Base-by-base conservation (phyloP, 768 basidiomycete species). In the Galerina marginata region DNA sequence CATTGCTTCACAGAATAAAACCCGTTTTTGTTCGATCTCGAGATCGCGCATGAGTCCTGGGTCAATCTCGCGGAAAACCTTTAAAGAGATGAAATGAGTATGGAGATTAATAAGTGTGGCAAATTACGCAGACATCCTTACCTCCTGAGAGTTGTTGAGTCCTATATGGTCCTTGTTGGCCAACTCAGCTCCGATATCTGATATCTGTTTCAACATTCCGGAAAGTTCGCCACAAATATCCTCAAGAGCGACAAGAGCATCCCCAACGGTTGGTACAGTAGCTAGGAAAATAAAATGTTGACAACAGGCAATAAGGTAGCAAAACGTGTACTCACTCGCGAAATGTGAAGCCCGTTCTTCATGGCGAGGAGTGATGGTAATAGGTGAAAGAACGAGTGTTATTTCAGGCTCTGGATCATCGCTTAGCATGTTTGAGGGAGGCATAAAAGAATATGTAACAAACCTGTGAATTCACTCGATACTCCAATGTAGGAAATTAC, bases 221-320 rank as follows among this genome's bases (percentile, higher is more conserved):
- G 81, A 70, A 2, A 96, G 83, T 62, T 90, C 87, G 7, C 77
- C 79, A 54, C 84, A 83, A 2, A 93, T 79, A 45, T 83, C 79
- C 39, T 84, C 82, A 45, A 93, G 75, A 0, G 89, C 85, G 52
- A 88, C 85, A 23, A 93, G 80, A 2, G 87, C 83, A 66, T 93
- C 89, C 3, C 90, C 89, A 3, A 94, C 77, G 0, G 88, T 90
- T 9, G 92, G 92, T 15, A 91, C 82, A 7, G 89, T 89, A 1
- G 88, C 92, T 91, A 62, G 9, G 59, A 54, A 36, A 4, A 6
- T 16, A 15, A 54, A 4, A 47, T 63, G 6, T 57, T 55, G 59
- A 26, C 55, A n/a, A 39, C 44, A 53, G 15, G 7, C 29, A 36
- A n/a, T 16, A 10, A 3, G 26, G 20, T n/a, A 29, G 39, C 36